A percentile compares a stretch with the other conserved stretches of the same genome.
Conservation (phyloP, 495 filamentous ascomycete genomes). For the Hyaloscypha bicolor region DNA sequence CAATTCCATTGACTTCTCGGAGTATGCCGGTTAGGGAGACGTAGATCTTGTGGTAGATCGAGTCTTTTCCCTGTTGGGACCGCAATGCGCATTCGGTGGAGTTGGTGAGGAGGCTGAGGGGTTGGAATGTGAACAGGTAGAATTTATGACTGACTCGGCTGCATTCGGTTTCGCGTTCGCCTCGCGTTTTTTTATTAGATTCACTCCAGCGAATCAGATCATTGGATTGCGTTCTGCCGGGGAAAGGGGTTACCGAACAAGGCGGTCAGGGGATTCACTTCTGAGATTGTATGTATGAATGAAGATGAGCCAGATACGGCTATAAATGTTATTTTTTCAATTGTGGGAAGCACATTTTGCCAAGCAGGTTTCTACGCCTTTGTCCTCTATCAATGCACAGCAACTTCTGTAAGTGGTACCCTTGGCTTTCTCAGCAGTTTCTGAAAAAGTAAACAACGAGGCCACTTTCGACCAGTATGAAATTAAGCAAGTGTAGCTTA, state of each 20-base stretch:
- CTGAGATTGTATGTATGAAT: not conserved
- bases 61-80: not conserved
- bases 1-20: not conserved
- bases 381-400: not conserved
- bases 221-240: not conserved
- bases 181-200: slow-evolving; percentile 1
- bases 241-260: not conserved
- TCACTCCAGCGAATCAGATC: not conserved
- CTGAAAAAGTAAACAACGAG: too few species aligned
- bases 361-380: not conserved
- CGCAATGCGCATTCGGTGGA: not conserved
- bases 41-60: not conserved
- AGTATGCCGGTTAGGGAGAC: not conserved
- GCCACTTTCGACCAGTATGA: too few species aligned
- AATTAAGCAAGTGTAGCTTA: too few species aligned
- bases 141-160: not conserved
- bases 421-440: too few species aligned
- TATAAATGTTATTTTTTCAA: not conserved
- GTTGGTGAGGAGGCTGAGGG: not conserved
- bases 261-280: not conserved
- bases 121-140: not conserved
- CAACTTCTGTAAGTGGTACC: too few species aligned
- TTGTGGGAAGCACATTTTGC: not conserved
- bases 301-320: not conserved
- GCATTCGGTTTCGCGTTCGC: not conserved